A percentile compares a stretch with the other conserved stretches of the same genome.
Conservation (phyloP, 345 rosid genomes). For the Fremontodendron californicum region DNA sequence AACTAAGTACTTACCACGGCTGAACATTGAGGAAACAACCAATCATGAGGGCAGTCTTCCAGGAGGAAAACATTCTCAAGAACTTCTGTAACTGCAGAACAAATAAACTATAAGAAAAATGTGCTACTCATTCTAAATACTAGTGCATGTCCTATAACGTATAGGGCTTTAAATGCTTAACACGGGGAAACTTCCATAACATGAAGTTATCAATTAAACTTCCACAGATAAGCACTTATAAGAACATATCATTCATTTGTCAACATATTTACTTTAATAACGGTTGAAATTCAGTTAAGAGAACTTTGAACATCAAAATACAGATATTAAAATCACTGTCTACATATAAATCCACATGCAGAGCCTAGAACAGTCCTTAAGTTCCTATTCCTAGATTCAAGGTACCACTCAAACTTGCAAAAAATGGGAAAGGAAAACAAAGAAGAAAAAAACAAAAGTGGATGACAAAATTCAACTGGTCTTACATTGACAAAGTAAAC, state of each 20-base stretch:
- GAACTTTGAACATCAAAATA: not conserved
- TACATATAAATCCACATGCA: not conserved
- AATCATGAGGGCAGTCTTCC: slow-evolving; percentile 97
- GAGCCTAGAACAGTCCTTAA: not conserved
- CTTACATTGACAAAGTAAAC: not conserved
- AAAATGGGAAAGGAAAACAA: not conserved
- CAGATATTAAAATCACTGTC: not conserved
- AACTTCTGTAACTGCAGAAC: slow-evolving; percentile 62
- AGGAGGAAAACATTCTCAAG: slow-evolving; percentile 66
- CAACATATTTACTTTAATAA: not conserved
- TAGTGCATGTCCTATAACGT: not conserved
- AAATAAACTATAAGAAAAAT: slow-evolving; percentile 3
- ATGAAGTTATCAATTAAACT: not conserved
- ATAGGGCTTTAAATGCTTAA: not conserved
- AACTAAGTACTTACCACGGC: slow-evolving; percentile 64
- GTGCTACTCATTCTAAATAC: not conserved
- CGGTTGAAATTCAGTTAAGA: not conserved
- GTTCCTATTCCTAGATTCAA: not conserved
- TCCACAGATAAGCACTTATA: not conserved
- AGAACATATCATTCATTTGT: not conserved
- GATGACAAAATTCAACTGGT: not conserved
- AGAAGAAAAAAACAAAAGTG: not conserved
- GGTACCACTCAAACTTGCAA: not conserved
- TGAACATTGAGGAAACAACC: slow-evolving; percentile 98
- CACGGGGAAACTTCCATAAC: too few species aligned